A percentile compares a stretch with the other conserved stretches of the same genome.
phyloP scores from a whole-genome alignment of 116 monocot genomes.

The Zostera marina region DNA sequence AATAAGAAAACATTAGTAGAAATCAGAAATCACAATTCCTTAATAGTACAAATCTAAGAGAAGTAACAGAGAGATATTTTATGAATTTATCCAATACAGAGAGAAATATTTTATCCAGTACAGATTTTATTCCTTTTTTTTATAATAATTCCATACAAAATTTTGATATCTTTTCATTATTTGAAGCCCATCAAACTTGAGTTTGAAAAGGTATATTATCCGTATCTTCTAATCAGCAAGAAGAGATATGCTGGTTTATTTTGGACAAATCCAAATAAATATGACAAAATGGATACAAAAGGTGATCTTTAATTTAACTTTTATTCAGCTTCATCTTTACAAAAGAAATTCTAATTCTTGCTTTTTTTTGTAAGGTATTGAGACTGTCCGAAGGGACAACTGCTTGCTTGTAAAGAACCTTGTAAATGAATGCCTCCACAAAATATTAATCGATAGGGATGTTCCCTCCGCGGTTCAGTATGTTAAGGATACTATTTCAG shows the following conservation, averaged over 20 bases:
- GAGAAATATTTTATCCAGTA: too few species aligned
- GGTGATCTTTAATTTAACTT: conserved; percentile 20
- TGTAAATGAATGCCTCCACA: conserved; percentile 90
- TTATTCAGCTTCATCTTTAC: background rate
- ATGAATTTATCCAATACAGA: too few species aligned
- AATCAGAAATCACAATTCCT: too few species aligned
- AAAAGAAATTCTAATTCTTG: background rate
- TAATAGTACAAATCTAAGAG: too few species aligned
- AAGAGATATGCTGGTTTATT: conserved; percentile 96
- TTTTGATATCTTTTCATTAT: background rate
- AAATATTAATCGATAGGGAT: conserved; percentile 80
- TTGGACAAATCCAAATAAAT: conserved; percentile 6
- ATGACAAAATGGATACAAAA: conserved; percentile 98
- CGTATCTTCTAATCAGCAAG: conserved; percentile 92
- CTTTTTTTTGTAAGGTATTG: conserved; percentile 51
- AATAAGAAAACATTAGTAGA: too few species aligned
- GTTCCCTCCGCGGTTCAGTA: conserved; percentile 82
- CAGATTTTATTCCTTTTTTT: too few species aligned
- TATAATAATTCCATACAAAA: background rate
- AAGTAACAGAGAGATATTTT: too few species aligned
- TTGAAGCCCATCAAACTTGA: conserved; percentile 94
- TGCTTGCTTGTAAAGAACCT: conserved; percentile 92
- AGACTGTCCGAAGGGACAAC: conserved; percentile 98
- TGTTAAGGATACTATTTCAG: conserved; percentile 87
- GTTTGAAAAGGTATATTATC: conserved; percentile 97